A percentile compares a stretch with the other conserved stretches of the same genome.
Conservation (phyloP, 768 basidiomycete genomes). For the Boletus barrowsii region DNA sequence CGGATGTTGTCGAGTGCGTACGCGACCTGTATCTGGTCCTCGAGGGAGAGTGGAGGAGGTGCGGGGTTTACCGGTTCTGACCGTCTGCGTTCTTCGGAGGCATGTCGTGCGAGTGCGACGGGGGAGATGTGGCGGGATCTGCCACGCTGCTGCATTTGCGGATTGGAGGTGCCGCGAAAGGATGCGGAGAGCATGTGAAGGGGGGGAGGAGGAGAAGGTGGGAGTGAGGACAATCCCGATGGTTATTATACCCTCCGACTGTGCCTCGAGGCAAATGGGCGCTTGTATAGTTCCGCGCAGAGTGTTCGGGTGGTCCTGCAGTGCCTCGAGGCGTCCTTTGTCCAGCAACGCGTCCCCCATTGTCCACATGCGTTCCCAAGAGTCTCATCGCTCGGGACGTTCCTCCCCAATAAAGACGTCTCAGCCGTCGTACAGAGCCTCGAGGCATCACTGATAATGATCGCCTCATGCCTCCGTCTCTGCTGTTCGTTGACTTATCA, state of each 20-base stretch:
- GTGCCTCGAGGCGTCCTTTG: constrained; percentile 17
- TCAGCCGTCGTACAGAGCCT: constrained; percentile 15
- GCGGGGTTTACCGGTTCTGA: not conserved
- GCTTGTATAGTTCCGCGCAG: no score
- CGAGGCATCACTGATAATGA: constrained; percentile 30
- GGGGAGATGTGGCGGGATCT: constrained; percentile 41
- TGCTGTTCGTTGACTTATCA: no score
- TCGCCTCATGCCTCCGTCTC: constrained; percentile 18
- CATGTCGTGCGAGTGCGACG: constrained; percentile 42
- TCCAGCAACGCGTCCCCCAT: no score
- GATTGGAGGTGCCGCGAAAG: constrained; percentile 20
- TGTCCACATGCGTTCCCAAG: no score
- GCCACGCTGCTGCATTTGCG: constrained; percentile 34
- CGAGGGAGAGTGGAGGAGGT: constrained; percentile 34
- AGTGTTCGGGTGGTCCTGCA: not conserved
- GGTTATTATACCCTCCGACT: not conserved
- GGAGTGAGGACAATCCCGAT: not conserved
- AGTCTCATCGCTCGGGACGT: not conserved
- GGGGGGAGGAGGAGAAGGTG: not conserved
- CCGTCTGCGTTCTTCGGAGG: constrained; percentile 40
- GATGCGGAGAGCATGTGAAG: constrained; percentile 22
- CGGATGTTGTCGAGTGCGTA: constrained; percentile 68
- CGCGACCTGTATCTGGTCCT: constrained; percentile 64
- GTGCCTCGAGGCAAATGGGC: not conserved
- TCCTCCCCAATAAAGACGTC: constrained; percentile 15